phyloP scores from a whole-genome alignment of 176 grass and related monocot genomes.

The Phoenix dactylifera region DNA sequence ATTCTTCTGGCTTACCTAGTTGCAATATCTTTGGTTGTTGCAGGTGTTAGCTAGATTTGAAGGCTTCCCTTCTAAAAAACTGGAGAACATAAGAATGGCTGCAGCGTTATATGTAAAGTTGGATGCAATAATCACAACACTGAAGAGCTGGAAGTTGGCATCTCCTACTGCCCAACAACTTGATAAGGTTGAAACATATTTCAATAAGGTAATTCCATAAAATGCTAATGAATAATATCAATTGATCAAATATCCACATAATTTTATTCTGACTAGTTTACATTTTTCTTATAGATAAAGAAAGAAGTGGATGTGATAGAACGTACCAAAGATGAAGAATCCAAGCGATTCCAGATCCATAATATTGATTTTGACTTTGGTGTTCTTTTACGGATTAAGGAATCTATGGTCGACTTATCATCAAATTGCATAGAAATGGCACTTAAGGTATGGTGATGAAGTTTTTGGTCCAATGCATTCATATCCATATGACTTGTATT shows the following conservation, averaged over 20 bases:
- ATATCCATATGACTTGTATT: too few species aligned
- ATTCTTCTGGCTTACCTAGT: slow-evolving; percentile 1
- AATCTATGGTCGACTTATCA: slow-evolving; percentile 54
- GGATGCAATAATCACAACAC: slow-evolving; percentile 20
- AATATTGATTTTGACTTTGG: slow-evolving; percentile 38
- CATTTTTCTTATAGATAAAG: slow-evolving; percentile 29
- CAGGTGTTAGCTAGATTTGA: slow-evolving; percentile 62
- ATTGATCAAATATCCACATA: neutral
- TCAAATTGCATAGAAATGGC: slow-evolving; percentile 51
- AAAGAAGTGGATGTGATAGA: slow-evolving; percentile 58
- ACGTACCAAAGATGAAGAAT: slow-evolving; percentile 49
- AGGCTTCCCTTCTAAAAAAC: slow-evolving; percentile 51
- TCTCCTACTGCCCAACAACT: slow-evolving; percentile 35
- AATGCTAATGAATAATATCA: too few species aligned
- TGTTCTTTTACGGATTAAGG: slow-evolving; percentile 43
- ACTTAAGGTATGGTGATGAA: slow-evolving; percentile 22
- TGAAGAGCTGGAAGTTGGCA: slow-evolving; percentile 39
- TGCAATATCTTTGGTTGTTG: neutral
- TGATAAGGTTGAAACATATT: slow-evolving; percentile 32
- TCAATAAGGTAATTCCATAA: slow-evolving; percentile 39
- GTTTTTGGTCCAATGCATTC: too few species aligned
- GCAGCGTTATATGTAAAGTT: slow-evolving; percentile 45
- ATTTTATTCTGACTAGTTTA: neutral
- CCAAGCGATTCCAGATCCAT: slow-evolving; percentile 42
- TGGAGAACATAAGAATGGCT: slow-evolving; percentile 45